Percentiles rank a stretch among this genome's conserved stretches.
phyloP scores from a whole-genome alignment of 1,139 yeast species.

The Pichia inconspicua region DNA sequence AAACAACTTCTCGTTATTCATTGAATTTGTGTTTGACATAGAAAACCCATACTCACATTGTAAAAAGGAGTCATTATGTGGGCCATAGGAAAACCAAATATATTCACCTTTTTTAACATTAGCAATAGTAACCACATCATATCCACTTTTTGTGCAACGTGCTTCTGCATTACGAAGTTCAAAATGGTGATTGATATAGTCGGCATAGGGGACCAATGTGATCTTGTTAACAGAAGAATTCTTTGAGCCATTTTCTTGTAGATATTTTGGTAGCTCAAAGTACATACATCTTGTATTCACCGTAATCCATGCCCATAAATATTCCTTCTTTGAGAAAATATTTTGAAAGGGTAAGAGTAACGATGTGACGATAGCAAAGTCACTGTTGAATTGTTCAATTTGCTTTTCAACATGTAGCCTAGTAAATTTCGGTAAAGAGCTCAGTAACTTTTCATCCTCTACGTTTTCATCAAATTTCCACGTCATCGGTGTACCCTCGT shows the following conservation, averaged over 20 bases:
- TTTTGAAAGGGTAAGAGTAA: conserved; percentile 19
- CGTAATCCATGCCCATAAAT: conserved; percentile 72
- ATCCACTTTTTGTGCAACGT: conserved; percentile 33
- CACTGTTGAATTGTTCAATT: conserved; percentile 32
- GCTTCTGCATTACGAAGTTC: conserved; percentile 45
- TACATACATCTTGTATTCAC: conserved; percentile 89
- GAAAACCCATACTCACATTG: conserved; percentile 83
- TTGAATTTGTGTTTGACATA: conserved; percentile 26
- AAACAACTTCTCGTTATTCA: conserved; percentile 47
- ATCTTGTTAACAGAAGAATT: conserved; percentile 51
- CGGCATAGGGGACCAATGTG: conserved; percentile 88
- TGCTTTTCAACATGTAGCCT: conserved; percentile 33
- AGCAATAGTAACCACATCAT: conserved; percentile 41
- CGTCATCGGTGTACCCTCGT: conserved; percentile 53
- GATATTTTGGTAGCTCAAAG: conserved; percentile 40
- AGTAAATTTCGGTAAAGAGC: conserved; percentile 36
- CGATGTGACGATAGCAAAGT: conserved; percentile 29
- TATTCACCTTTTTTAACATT: conserved; percentile 44
- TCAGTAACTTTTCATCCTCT: conserved; percentile 19
- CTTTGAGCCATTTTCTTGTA: conserved; percentile 6
- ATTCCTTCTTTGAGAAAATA: conserved; percentile 23
- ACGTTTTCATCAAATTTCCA: conserved; percentile 14
- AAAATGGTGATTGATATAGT: conserved; percentile 71
- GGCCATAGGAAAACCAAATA: conserved; percentile 71
- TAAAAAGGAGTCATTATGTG: conserved; percentile 76